A percentile compares a stretch with the other conserved stretches of the same genome.
These are phyloP conservation scores for Pseudotsuga menziesii DNA, from an alignment of 75 land plant species.

Conservation along the genomic window DNA sequence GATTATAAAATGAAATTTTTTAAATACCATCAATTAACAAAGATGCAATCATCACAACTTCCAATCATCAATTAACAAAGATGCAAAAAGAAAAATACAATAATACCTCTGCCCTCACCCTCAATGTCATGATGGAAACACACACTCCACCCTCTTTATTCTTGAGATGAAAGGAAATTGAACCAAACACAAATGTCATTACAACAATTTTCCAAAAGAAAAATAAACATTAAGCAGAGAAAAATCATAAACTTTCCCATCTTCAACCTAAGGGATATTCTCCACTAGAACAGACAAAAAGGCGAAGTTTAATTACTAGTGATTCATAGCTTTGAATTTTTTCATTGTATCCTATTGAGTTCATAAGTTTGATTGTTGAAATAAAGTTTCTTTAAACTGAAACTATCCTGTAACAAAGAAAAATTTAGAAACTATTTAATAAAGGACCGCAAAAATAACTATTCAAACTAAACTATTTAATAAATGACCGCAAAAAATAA, in stretches of 20 bases:
- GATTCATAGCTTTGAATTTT: neutral
- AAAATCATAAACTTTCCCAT: neutral
- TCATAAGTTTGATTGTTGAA: no score
- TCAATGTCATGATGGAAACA: conserved; percentile 95
- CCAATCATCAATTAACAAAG: neutral
- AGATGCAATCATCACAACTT: no score
- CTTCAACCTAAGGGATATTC: neutral
- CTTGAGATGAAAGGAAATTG: conserved; percentile 97
- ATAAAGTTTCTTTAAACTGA: no score
- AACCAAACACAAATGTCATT: conserved; percentile 94
- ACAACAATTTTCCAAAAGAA: conserved; percentile 68
- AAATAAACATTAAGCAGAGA: neutral
- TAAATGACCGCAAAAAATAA: no score
- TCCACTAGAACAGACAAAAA: neutral
- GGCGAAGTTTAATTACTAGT: neutral
- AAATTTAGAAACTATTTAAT: no score
- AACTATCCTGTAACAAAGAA: no score
- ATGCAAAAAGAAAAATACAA: neutral
- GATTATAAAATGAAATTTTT: neutral
- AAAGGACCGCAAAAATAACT: no score
- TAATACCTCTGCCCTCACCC: conserved; percentile 93
- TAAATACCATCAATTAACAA: neutral
- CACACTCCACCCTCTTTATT: conserved; percentile 67
- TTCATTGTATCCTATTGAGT: neutral
- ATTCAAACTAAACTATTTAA: no score